Evolutionary conservation across 2,329 filamentous ascomycete genomes (phyloP), one percentile per base, ranked within the genome.

Genomic region (Diaporthe nobilis): DNA sequence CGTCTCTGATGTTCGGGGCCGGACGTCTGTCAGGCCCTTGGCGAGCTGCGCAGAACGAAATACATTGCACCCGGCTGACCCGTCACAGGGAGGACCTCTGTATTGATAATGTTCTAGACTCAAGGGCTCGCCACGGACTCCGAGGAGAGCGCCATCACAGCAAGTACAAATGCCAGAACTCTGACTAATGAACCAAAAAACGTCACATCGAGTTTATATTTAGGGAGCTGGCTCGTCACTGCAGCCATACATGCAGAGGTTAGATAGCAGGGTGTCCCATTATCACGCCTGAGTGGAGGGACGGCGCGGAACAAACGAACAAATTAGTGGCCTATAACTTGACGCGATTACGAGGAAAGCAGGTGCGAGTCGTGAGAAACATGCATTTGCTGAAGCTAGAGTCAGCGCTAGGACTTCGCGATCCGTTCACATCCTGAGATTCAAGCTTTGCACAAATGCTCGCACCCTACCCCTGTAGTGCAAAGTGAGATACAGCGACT

Each of bases 311-410:
- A 44, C 4, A 15, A 37, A 31, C 13, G 3, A 31, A 17, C 2
- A 22, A 5, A 15, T 6, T 3, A 4, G n/a, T 22, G 8, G 5
- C 0, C n/a, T 22, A 8, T 39, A 5, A 20, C 0, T 15, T 44
- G 9, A 44, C 15, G 10, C 13, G 28, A 47, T 8, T 8, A n/a
- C 3, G 7, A 25, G 12, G 3, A 61, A 25, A 25, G 22, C 7
- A 17, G 15, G 3, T 61, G 13, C 20, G 13, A 63, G 37, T 63
- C 3, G 39, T 47, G 37, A 31, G 17, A 44, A 2, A 2, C 13
- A 10, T 9, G 10, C 10, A 3, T 37, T 20, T 37, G 20, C 17
- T 37, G 55, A 57, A 58, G 20, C 28, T 22, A n/a, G 17, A 37
- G 28, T 31, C 20, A 3, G 31, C 20, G 9, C 17, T 39, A 12